Evolutionary conservation across 805 yeast genomes (phyloP), one percentile per base, ranked within the genome.

Genomic region (Metschnikowia kofuensis): DNA sequence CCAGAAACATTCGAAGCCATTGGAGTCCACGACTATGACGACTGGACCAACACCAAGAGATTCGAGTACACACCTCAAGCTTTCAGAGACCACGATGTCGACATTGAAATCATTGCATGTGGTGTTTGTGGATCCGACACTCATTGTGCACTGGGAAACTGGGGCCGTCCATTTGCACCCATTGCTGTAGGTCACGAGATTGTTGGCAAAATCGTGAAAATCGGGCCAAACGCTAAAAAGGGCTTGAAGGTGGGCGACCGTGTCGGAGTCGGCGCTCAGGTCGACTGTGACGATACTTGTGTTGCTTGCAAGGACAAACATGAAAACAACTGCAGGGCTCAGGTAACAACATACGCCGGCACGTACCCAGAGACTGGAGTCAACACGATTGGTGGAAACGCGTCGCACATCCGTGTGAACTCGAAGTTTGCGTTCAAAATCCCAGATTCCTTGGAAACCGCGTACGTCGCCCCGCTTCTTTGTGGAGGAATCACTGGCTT

Each of bases 191-290:
- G 68, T 30, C 68, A 64, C 48, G 68, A 64, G 51, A 56, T 64
- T 35, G 51, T 57, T 6, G 61, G 61, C 38, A 53, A 50, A 27
- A 49, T 55, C 21, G 57, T 55, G 34, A 55, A 49, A 35, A 47
- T 53, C 28, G 58, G 57, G 35, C 55, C 57, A 5, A 53, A 55
- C 15, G 58, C 57, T 32, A 55, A 51, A 27, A 26, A 47, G 16
- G 57, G 57, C 47, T 75, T 67, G 69, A 78, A 74, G 61, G 63
- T 84, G 16, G 96, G 95, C 48, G 84, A 88, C 55, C 74, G 89
- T 54, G 94, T 86, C 29, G 96, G 92, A 45, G 77, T 86, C 43
- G 96, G 96, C 57, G 92, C 94, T 27, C 83, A 80, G 60, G 45
- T 42, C 15, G 58, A 55, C 47, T 47, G 53, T 21, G 56, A 53